These are phyloP conservation scores for Colletotrichum orbiculare DNA, from an alignment of 2,329 filamentous ascomycete genomes.

Conservation along the genomic window DNA sequence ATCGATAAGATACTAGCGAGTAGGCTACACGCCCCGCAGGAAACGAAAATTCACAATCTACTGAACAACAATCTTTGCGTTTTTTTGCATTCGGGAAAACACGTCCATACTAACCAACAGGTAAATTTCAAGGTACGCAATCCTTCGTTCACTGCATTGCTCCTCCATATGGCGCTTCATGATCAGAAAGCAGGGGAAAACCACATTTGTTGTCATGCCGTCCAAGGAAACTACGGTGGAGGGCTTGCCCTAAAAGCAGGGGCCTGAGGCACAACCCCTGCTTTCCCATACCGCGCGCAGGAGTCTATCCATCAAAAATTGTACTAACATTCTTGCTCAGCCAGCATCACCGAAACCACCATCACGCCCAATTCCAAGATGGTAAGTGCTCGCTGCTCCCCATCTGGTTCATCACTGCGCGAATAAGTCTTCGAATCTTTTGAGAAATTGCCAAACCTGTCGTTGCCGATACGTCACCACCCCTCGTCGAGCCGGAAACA, in stretches of 20 bases:
- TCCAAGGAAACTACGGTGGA: not conserved
- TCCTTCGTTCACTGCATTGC: not conserved
- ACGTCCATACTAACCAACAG: not conserved
- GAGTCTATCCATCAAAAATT: constrained; percentile 55
- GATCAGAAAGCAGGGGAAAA: not conserved
- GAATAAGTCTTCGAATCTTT: no score
- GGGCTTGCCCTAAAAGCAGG: no score
- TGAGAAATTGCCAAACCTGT: not conserved
- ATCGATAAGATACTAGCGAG: no score
- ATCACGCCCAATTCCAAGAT: constrained; percentile 66
- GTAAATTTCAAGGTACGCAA: constrained; percentile 4
- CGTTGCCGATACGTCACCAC: not conserved
- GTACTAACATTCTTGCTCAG: constrained; percentile 38
- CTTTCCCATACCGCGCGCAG: constrained; percentile 6
- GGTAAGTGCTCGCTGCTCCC: constrained; percentile 56
- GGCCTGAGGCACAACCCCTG: not conserved
- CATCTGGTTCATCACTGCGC: constrained; percentile 20
- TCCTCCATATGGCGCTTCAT: no score
- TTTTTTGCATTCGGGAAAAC: not conserved
- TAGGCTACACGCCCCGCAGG: no score
- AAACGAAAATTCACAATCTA: no score
- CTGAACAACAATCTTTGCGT: no score
- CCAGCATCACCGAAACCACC: constrained; percentile 59
- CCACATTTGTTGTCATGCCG: not conserved
- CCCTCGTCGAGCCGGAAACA: no score